phyloP scores from a whole-genome alignment of 2,329 filamentous ascomycete genomes.

The Ophiocordyceps camponoti-floridani region DNA sequence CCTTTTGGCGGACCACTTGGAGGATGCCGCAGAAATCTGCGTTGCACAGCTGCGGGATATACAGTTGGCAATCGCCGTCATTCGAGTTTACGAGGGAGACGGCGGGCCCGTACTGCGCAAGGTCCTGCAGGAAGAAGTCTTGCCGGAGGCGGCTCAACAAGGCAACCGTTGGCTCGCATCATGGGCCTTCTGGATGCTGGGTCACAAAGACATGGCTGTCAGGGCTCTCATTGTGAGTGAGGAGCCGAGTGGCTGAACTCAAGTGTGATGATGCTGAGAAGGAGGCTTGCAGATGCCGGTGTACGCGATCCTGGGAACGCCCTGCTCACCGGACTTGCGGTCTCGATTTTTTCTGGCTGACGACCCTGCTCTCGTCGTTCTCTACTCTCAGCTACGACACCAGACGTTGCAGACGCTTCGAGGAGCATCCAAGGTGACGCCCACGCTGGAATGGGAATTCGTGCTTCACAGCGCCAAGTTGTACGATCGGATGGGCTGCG shows the following conservation, averaged over 20 bases:
- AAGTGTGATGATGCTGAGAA: not conserved
- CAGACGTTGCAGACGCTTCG: slow-evolving; percentile 68
- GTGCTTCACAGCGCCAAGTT: slow-evolving; percentile 69
- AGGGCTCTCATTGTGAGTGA: slow-evolving; percentile 56
- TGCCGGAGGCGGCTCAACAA: slow-evolving; percentile 58
- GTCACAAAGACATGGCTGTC: slow-evolving; percentile 66
- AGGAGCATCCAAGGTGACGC: slow-evolving; percentile 66
- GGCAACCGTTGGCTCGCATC: slow-evolving; percentile 88
- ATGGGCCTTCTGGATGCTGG: slow-evolving; percentile 90
- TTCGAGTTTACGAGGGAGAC: slow-evolving; percentile 78
- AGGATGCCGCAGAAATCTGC: slow-evolving; percentile 74
- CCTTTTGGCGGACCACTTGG: slow-evolving; percentile 67
- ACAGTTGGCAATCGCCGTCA: slow-evolving; percentile 76
- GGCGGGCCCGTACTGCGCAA: slow-evolving; percentile 53
- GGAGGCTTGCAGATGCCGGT: slow-evolving; percentile 48
- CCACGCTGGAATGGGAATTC: slow-evolving; percentile 73
- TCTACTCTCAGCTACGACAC: slow-evolving; percentile 74
- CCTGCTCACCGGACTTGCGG: slow-evolving; percentile 49
- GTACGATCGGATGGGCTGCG: slow-evolving; percentile 86
- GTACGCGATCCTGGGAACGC: slow-evolving; percentile 52
- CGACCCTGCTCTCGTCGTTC: slow-evolving; percentile 71
- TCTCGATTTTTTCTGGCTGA: slow-evolving; percentile 73
- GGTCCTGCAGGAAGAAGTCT: slow-evolving; percentile 62
- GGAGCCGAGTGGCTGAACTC: not conserved
- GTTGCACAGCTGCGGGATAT: slow-evolving; percentile 75